phyloP scores from a whole-genome alignment of 2,329 filamentous ascomycete genomes.

The Pyrenophora graminea region DNA sequence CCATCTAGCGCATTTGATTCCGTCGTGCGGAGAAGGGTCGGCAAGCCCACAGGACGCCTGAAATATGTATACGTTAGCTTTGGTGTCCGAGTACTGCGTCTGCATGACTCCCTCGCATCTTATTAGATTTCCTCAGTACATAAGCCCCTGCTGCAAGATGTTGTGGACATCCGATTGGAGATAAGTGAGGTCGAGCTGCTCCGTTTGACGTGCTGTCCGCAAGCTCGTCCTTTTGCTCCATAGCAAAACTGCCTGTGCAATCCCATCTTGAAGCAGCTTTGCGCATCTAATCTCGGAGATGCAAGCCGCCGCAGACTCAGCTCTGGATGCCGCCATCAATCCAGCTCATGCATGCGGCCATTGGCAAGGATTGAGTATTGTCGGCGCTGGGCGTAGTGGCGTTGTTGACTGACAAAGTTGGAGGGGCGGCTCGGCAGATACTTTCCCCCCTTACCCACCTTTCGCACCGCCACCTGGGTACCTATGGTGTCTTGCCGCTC shows the following conservation, averaged over 20 bases:
- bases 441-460: too few relatives aligned
- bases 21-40: background rate
- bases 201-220: too few relatives aligned
- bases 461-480: too few relatives aligned
- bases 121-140: too few relatives aligned
- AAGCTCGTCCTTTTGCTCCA: too few relatives aligned
- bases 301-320: conserved; percentile 3
- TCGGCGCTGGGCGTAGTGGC: conserved; percentile 1
- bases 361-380: background rate
- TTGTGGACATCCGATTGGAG: too few relatives aligned
- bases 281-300: background rate
- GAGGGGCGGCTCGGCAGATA: conserved; percentile 5
- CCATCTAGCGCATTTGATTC: background rate
- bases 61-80: background rate
- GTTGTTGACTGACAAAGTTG: background rate
- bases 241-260: too few relatives aligned
- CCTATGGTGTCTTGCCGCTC: too few relatives aligned
- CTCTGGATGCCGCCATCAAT: background rate
- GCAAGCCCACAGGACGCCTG: background rate
- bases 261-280: background rate
- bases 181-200: too few relatives aligned
- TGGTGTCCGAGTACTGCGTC: background rate
- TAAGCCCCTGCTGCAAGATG: too few relatives aligned
- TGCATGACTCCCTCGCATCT: background rate
- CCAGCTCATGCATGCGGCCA: background rate